Evolutionary conservation across 768 basidiomycete genomes (phyloP).

Genomic region (Suillus brevipes): DNA sequence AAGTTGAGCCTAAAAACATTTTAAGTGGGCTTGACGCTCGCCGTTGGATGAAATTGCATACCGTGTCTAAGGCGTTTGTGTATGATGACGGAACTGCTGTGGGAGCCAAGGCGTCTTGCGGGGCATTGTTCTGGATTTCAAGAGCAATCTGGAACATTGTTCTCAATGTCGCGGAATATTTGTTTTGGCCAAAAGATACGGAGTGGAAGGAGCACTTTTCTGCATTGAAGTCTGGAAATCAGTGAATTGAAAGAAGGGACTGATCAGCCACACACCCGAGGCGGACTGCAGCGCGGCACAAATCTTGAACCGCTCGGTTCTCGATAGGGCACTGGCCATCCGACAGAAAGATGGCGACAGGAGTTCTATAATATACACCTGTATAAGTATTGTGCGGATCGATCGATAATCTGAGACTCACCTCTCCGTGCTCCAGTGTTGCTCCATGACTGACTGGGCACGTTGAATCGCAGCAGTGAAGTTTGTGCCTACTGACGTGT

Average conservation of each 20-base stretch:
- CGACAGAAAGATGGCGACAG: constrained; percentile 53
- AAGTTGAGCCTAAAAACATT: constrained; percentile 43
- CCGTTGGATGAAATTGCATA: constrained; percentile 20
- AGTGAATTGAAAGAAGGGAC: neutral
- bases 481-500: constrained; percentile 41
- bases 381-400: constrained; percentile 21
- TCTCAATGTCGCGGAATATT: constrained; percentile 30
- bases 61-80: constrained; percentile 51
- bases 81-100: constrained; percentile 43
- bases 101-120: constrained; percentile 39
- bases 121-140: constrained; percentile 46
- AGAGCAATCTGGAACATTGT: constrained; percentile 53
- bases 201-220: constrained; percentile 59
- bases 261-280: constrained; percentile 39
- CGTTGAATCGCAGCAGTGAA: constrained; percentile 40
- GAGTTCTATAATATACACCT: constrained; percentile 18
- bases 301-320: constrained; percentile 39
- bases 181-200: constrained; percentile 49
- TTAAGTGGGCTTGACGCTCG: neutral
- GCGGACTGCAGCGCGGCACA: constrained; percentile 43
- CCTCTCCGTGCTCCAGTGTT: constrained; percentile 53
- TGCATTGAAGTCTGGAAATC: constrained; percentile 18
- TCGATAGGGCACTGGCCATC: constrained; percentile 48
- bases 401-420: constrained; percentile 12
- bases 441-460: constrained; percentile 41